Base-by-base conservation (phyloP, 441 rosid species). In the Populus hybrid region DNA sequence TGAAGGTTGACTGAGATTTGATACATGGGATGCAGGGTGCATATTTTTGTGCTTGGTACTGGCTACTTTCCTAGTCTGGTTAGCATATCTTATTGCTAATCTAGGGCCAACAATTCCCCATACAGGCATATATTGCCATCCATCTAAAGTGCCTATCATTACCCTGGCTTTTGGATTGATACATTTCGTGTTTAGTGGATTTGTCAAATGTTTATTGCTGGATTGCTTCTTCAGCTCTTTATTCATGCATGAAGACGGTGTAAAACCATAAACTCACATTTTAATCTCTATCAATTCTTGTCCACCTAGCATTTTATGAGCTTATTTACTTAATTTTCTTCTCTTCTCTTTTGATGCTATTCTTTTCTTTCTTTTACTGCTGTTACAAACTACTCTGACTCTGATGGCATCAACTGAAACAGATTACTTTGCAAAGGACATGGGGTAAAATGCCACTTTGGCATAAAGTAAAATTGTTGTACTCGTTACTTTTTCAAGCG, bases 361-460 rank as follows among this genome's bases (percentile, higher is more conserved):
- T 70, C 14, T 18, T 18, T 42, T 3, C 14, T 21, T 38, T 50
- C 30, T n/a, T 12, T 16, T 7, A 5, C 28, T 21, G 57, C 64
- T 28, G 35, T 11, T 19, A 26, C 6, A 19, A 7, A 46, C 74
- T 53, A 46, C 46, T 28, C 14, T 2, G 14, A 24, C 53, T 28
- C 3, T 79, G 71, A n/a, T 63, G 19, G 67, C 14, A 6, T 38
- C 32, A n/a, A 53, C 32, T 34, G 82, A 81, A 78, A 79, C 91
- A 96, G 99, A 85, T 94, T 72, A 94, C 98, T 1, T 72, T 91
- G 68, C 82, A 87, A 75, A 86, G 98, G 85, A 89, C 98, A 57
- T 96, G 99, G 99, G 88, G 76, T 5, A 96, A 88, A 87, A 92
- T 96, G 98, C 93, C 98, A 67, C 91, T 94, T 78, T 89, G 98